These are phyloP conservation scores for Gossypium armourianum DNA, from an alignment of 441 rosid species.

Conservation along the genomic window DNA sequence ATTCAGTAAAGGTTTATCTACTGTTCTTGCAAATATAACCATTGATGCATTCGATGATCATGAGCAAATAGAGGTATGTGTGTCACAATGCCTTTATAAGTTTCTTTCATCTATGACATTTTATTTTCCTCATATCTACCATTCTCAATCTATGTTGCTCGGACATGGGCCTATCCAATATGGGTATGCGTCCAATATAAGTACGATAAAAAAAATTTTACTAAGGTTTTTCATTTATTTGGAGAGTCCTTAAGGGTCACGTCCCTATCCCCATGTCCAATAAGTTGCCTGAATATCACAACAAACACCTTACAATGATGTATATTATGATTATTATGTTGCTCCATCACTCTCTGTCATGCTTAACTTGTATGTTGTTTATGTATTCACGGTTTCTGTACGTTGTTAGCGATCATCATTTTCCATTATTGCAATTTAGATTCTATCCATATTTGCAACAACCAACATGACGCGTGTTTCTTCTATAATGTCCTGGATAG, in stretches of 20 bases:
- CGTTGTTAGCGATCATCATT: neutral
- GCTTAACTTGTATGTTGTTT: neutral
- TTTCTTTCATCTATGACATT: neutral
- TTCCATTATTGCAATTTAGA: neutral
- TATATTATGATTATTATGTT: neutral
- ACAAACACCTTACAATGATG: neutral
- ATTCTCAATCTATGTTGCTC: neutral
- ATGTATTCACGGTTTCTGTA: neutral
- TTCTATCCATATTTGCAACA: neutral
- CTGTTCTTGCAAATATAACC: conserved; percentile 48
- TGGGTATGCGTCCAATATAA: neutral
- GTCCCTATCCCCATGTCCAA: neutral
- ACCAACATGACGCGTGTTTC: neutral
- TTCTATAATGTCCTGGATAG: conserved; percentile 21
- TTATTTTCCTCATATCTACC: neutral
- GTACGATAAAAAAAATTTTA: neutral
- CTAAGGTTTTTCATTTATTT: no score
- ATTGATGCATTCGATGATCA: conserved; percentile 47
- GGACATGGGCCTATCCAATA: neutral
- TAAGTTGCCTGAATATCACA: neutral
- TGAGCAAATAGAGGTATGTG: conserved; percentile 59
- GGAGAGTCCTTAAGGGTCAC: no score
- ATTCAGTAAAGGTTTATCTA: conserved; percentile 44
- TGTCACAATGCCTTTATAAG: neutral
- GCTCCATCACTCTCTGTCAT: neutral